Percentiles rank a stretch among this genome's conserved stretches.
These are phyloP conservation scores for Ziziphus jujuba DNA, from an alignment of 306 rosid genomes.

Conservation along the genomic window DNA sequence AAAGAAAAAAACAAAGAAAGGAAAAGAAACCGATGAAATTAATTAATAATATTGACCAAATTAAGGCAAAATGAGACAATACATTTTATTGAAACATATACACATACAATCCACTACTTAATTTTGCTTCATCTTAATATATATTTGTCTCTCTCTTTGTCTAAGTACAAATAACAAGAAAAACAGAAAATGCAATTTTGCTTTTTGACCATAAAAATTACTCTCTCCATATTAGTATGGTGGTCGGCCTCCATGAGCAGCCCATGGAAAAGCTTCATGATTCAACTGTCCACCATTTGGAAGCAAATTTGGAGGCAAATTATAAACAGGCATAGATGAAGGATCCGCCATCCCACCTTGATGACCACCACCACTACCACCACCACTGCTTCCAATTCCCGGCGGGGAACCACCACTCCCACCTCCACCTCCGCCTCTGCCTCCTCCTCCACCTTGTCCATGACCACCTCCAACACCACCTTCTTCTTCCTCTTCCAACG, in stretches of 20 bases:
- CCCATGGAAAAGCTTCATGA: constrained; percentile 74
- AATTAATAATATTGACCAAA: neutral
- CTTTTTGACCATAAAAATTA: too few species aligned
- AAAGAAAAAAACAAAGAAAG: neutral
- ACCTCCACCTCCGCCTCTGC: neutral
- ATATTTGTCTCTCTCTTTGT: neutral
- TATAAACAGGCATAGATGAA: constrained; percentile 39
- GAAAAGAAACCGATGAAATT: neutral
- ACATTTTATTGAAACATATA: constrained; percentile 5
- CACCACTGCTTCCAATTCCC: constrained; percentile 35
- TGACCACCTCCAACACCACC: constrained; percentile 26
- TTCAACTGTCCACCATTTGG: constrained; percentile 57
- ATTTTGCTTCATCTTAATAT: neutral
- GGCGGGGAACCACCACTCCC: constrained; percentile 41
- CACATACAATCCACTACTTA: neutral
- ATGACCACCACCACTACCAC: constrained; percentile 25
- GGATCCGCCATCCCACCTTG: constrained; percentile 37
- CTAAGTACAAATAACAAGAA: too few species aligned
- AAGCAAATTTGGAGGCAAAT: constrained; percentile 46
- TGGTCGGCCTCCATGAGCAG: constrained; percentile 58
- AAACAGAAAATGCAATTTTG: too few species aligned
- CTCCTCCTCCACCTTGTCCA: constrained; percentile 17
- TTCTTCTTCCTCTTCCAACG: constrained; percentile 66
- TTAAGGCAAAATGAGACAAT: neutral
- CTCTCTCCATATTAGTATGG: constrained; percentile 30